Conservation (phyloP, 495 filamentous ascomycete genomes). For the Hypoxylon intermedium region DNA sequence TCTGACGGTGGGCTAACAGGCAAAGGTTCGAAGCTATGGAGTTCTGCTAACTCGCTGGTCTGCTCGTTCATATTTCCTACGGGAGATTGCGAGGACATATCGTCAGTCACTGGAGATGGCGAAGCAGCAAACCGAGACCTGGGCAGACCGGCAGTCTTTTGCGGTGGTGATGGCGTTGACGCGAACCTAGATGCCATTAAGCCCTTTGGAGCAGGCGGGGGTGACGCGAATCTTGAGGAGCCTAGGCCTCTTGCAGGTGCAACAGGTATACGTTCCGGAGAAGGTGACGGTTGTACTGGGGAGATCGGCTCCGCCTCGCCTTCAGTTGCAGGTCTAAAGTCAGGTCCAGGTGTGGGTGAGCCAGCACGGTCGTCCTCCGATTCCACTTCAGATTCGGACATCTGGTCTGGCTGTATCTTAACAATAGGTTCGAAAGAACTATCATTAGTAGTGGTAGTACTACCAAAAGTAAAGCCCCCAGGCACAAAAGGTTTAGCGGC, state of each 20-base stretch:
- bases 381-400: slow-evolving; percentile 54
- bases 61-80: slow-evolving; percentile 31
- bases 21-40: slow-evolving; percentile 39
- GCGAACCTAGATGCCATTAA: slow-evolving; percentile 53
- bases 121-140: slow-evolving; percentile 37
- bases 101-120: slow-evolving; percentile 41
- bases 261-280: slow-evolving; percentile 23
- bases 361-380: slow-evolving; percentile 51
- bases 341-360: slow-evolving; percentile 45
- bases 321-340: slow-evolving; percentile 29
- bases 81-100: slow-evolving; percentile 35
- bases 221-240: slow-evolving; percentile 42
- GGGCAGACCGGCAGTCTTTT: slow-evolving; percentile 35
- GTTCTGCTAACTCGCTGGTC: slow-evolving; percentile 34
- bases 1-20: slow-evolving; percentile 41
- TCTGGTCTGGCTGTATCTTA: slow-evolving; percentile 27
- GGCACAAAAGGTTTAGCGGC: slow-evolving; percentile 72
- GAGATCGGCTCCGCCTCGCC: slow-evolving; percentile 32
- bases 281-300: slow-evolving; percentile 23
- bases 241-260: slow-evolving; percentile 27
- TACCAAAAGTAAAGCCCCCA: slow-evolving; percentile 55
- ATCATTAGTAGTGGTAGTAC: slow-evolving; percentile 8
- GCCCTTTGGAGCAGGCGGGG: slow-evolving; percentile 43
- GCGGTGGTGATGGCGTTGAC: slow-evolving; percentile 46
- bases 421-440: slow-evolving; percentile 35